Evolutionary conservation across 78 protist genomes (phyloP), one percentile per base, ranked within the genome.

Genomic region (Guillardia theta): DNA sequence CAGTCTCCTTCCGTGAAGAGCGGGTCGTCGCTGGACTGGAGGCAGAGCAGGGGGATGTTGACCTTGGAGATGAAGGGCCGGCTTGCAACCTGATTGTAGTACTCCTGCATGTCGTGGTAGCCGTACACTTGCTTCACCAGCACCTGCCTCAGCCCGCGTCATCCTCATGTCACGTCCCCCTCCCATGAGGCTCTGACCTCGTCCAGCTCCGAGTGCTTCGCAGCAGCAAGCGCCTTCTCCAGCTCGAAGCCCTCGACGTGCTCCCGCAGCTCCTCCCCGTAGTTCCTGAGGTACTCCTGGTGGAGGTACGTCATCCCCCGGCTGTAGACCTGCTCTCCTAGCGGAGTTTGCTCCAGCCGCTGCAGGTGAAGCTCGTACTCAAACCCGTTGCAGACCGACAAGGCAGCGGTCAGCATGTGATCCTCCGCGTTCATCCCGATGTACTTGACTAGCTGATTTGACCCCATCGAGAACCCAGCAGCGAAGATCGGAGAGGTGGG

Each of bases 401-500:
- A 15, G 9, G 36, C 83, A 4, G 83, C 83, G 12, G 21, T 10
- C 45, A 70, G 22, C 36, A 36, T 12, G 36, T 12, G 22, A 24
- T 22, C 10, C 45, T 33, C 22, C 36, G 36, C 83, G 36, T 12
- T 18, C 83, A 36, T 70, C 1, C 83, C 83, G 83, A 70, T 36
- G 83, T 70, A 70, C 41, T 70, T 70, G 36, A 70, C 83, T 24
- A 70, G 22, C 83, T 70, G 83, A 24, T 70, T 70, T 70, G 83
- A 70, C 46, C 83, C 83, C 83, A 24, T 24, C 1, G 83, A 70
- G 83, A 70, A 70, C 9, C 83, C 83, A 0, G 36, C 41, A 1
- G 46, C 83, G 41, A 36, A 70, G 27, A 70, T 24, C 1, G 9
- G 83, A 36, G 83, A 24, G 22, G 15, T 43, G 27, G 83, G 83